Base-by-base conservation (phyloP, 2,329 filamentous ascomycete genomes). In the Nannizzia gypsea region DNA sequence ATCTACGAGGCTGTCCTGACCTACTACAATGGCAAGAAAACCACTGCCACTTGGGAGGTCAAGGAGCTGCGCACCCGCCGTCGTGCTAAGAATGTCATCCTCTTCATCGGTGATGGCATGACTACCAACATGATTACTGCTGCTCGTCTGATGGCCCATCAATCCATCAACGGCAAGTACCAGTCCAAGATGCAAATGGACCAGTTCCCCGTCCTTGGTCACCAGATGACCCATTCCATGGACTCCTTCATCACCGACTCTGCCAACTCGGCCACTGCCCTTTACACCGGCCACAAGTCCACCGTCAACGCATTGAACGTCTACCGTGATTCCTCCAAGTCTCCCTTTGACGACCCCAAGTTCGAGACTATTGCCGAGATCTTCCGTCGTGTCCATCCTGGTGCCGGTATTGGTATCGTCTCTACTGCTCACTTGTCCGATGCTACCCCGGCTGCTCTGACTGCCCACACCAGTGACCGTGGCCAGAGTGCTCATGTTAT, bases 151-250 rank as follows among this genome's bases (percentile, higher is more conserved):
- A 84, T 95, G 59, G 89, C 81, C 17, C 89, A 95, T 78, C 87
- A 89, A 77, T 86, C 81, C 65, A 81, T 92, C 78, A 93, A 95
- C 69, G 89, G 89, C 66, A 88, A 87, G 72, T 95, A 92, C 72
- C 85, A 89, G 77, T 83, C 81, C 60, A 81, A 79, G 60, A 81
- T 95, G 80, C 80, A 83, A 68, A 79, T 95, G 77, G 89, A 95
- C 76, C 81, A 90, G 69, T 93, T 93, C 74, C 89, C 89, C 2
- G 82, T 91, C n/a, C 70, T 92, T 9, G 89, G 89, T 20, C 89
- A 95, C 72, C 89, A 92, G 74, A 92, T 93, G 85, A 91, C 89
- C 9, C 88, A 92, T 74, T 91, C 88, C 1, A 83, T 93, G 69
- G 88, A 92, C 75, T 84, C 80, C 56, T 92, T 88, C 78, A 92